Conservation (phyloP, 2,329 filamentous ascomycete genomes). For the Colletotrichum horii region DNA sequence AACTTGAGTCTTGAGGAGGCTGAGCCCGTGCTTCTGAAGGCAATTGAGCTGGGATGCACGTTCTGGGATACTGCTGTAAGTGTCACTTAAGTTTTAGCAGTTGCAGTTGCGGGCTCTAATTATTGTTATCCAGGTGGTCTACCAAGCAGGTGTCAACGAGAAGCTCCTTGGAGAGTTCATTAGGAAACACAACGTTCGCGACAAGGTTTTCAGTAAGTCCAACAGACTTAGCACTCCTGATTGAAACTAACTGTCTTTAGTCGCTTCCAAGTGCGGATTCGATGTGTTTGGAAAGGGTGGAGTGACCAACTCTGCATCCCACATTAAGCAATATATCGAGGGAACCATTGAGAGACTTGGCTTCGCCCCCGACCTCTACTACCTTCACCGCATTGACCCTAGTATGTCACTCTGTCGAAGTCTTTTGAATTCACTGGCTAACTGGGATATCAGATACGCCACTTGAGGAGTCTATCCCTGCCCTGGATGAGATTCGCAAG, state of each 20-base stretch:
- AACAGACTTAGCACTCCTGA: no score
- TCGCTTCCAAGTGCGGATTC: constrained; percentile 55
- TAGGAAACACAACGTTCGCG: constrained; percentile 52
- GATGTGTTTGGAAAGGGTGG: constrained; percentile 33
- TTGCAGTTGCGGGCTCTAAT: not conserved
- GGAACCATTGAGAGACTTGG: constrained; percentile 54
- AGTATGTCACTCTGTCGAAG: constrained; percentile 31
- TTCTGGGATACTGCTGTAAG: constrained; percentile 52
- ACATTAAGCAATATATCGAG: constrained; percentile 54
- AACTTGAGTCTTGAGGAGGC: constrained; percentile 48
- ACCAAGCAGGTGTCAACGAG: constrained; percentile 52
- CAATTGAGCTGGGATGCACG: constrained; percentile 50
- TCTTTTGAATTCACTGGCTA: not conserved
- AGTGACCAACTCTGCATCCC: constrained; percentile 48
- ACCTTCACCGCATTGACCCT: constrained; percentile 49
- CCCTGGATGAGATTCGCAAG: constrained; percentile 49
- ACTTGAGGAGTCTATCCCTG: constrained; percentile 50
- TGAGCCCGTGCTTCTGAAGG: constrained; percentile 54
- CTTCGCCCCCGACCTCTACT: constrained; percentile 50
- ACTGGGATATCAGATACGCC: constrained; percentile 37
- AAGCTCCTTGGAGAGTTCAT: constrained; percentile 56
- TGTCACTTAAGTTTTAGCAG: not conserved
- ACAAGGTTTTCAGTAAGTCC: constrained; percentile 51
- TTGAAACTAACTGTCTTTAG: constrained; percentile 25
- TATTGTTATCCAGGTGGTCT: constrained; percentile 41